A percentile compares a stretch with the other conserved stretches of the same genome.
Evolutionary conservation across 257 asterid species (phyloP).

Genomic region (Lavandula angustifolia): DNA sequence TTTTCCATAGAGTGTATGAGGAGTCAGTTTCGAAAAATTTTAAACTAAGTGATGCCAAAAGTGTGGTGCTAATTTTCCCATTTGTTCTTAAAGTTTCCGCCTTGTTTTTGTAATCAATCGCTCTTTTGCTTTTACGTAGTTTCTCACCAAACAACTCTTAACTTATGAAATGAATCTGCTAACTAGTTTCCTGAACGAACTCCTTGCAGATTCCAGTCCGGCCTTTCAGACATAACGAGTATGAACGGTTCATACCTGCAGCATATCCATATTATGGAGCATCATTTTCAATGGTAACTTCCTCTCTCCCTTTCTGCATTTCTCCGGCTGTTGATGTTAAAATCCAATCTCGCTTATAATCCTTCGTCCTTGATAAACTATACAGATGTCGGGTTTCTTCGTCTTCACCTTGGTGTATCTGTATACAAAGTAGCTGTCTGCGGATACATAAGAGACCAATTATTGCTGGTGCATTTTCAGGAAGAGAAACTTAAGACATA

Average conservation of each 20-base stretch:
- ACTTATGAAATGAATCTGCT: neutral
- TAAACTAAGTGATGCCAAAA: constrained; percentile 1
- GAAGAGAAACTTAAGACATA: constrained; percentile 18
- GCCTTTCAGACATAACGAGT: constrained; percentile 90
- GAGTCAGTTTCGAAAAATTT: constrained; percentile 9
- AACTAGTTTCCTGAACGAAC: constrained; percentile 17
- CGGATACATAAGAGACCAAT: neutral
- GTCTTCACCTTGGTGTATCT: constrained; percentile 61
- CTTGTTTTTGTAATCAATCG: neutral
- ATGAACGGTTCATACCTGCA: constrained; percentile 81
- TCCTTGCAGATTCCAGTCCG: constrained; percentile 87
- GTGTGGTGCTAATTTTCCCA: constrained; percentile 10
- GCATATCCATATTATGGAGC: constrained; percentile 92
- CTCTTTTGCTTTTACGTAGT: neutral
- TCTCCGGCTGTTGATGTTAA: constrained; percentile 1
- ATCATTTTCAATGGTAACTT: constrained; percentile 75
- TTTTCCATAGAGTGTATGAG: neutral
- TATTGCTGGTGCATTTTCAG: constrained; percentile 8
- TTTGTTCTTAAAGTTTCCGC: constrained; percentile 18
- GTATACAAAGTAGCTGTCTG: constrained; percentile 66
- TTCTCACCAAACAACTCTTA: neutral
- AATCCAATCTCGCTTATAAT: neutral
- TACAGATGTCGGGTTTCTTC: constrained; percentile 76
- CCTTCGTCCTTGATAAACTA: constrained; percentile 19
- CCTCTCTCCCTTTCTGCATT: constrained; percentile 3